Evolutionary conservation across 345 rosid genomes (phyloP).

Genomic region (Dipteronia sinensis): DNA sequence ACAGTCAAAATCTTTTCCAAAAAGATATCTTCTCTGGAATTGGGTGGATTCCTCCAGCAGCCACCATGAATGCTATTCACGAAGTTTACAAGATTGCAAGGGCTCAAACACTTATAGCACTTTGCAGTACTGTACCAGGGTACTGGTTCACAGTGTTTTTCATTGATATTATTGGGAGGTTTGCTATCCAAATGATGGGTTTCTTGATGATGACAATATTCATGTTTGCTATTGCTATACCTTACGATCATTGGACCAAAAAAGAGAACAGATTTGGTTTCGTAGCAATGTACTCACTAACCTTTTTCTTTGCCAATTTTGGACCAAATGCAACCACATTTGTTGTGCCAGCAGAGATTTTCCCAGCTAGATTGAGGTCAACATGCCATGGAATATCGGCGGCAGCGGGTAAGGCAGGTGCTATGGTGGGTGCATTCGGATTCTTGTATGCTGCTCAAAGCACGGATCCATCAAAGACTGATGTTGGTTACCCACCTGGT

Average conservation of each 20-base stretch:
- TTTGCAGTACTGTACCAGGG: constrained; percentile 79
- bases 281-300: constrained; percentile 56
- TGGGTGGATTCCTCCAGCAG: constrained; percentile 72
- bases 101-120: constrained; percentile 68
- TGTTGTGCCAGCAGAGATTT: constrained; percentile 75
- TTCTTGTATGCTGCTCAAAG: constrained; percentile 54
- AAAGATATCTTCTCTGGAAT: constrained; percentile 71
- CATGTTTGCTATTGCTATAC: constrained; percentile 66
- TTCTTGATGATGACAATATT: constrained; percentile 61
- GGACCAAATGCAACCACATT: constrained; percentile 86
- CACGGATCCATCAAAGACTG: constrained; percentile 21
- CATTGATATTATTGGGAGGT: constrained; percentile 57
- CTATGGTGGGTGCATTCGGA: constrained; percentile 74
- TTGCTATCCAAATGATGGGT: constrained; percentile 55
- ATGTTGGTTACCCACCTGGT: constrained; percentile 33
- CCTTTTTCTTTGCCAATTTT: constrained; percentile 79
- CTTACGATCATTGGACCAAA: constrained; percentile 71
- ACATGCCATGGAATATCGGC: constrained; percentile 88
- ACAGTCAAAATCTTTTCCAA: constrained; percentile 75
- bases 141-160: constrained; percentile 51
- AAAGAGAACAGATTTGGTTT: constrained; percentile 53
- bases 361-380: constrained; percentile 75
- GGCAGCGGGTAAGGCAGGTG: constrained; percentile 68
- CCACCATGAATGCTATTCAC: constrained; percentile 65
- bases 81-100: constrained; percentile 60